Base-by-base conservation (phyloP, 139 green algal species). In the Marvania coccoides region DNA sequence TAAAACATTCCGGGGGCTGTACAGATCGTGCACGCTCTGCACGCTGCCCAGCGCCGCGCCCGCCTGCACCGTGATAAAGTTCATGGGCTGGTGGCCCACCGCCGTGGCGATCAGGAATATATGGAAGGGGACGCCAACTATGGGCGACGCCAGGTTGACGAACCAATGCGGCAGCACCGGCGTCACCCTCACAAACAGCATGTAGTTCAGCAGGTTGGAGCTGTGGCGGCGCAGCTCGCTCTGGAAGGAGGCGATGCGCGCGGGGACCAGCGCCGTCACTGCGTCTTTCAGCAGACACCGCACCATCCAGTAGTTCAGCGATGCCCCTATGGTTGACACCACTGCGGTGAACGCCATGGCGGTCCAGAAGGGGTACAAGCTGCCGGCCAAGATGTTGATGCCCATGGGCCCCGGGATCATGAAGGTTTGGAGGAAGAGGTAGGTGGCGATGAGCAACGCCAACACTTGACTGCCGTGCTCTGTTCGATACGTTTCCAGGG, bases 181-280 rank as follows among this genome's bases (percentile, higher is more conserved):
- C 10, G 74, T 86, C 12, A 87, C 65, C 3, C 84, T 71, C 26
- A 92, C 72, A 58, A 89, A 90, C 3, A 92, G 71, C 42, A 90
- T 83, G 73, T 92, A 92, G 69, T 75, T 78, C 24, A 92, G 54
- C 34, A 92, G 71, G 57, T 81, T 58, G 28, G 71, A 12, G 2
- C 71, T 65, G 33, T 81, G 83, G 58, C 66, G 61, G 6, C 55
- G 7, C 38, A 79, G 37, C 64, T 79, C 72, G 19, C 26, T 4
- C 1, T 69, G 37, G 45, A 79, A 79, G 29, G 59, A 36, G 24
- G 54, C 37, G 36, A 79, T 58, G 8, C 65, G 65, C 1, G 29
- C 28, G 1, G 72, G 72, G 10, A 79, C 59, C 2, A 79, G 47
- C 2, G 39, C 40, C 24, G 31, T 54, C 6, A 79, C 47, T 2